phyloP scores from a whole-genome alignment of 192 early-diverging fungal species.

The Backusella tuberculispora region DNA sequence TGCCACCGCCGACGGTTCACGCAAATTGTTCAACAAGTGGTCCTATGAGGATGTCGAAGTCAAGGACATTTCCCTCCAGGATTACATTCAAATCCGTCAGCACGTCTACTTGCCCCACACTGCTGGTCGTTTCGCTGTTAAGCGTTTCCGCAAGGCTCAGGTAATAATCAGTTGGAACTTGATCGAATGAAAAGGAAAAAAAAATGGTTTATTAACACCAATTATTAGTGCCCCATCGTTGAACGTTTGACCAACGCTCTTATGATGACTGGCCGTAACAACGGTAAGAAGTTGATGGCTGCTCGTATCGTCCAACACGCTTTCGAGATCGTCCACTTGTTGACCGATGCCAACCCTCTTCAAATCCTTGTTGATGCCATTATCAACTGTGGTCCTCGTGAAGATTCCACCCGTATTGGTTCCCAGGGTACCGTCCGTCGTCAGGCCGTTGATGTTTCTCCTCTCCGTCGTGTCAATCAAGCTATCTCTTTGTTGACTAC shows the following conservation, averaged over 20 bases:
- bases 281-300: conserved; percentile 99
- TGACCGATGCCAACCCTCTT: conserved; percentile 98
- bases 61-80: conserved; percentile 87
- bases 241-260: conserved; percentile 99
- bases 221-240: conserved; percentile 88
- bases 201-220: not conserved
- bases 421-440: conserved; percentile 98
- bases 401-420: conserved; percentile 99
- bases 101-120: conserved; percentile 98
- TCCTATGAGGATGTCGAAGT: conserved; percentile 87
- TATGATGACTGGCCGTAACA: conserved; percentile 99
- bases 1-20: conserved; percentile 53
- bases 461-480: conserved; percentile 98
- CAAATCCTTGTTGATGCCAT: conserved; percentile 99
- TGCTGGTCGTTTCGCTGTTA: conserved; percentile 95
- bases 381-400: conserved; percentile 99
- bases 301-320: conserved; percentile 99
- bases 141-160: conserved; percentile 98
- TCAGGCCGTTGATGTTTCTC: conserved; percentile 99
- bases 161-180: conserved; percentile 32
- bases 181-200: not conserved
- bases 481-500: conserved; percentile 93
- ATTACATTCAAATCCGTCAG: conserved; percentile 92
- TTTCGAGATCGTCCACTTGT: conserved; percentile 99
- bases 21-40: conserved; percentile 88